Evolutionary conservation across 345 rosid genomes (phyloP), one percentile per base, ranked within the genome.

Genomic region (Balakata baccata): DNA sequence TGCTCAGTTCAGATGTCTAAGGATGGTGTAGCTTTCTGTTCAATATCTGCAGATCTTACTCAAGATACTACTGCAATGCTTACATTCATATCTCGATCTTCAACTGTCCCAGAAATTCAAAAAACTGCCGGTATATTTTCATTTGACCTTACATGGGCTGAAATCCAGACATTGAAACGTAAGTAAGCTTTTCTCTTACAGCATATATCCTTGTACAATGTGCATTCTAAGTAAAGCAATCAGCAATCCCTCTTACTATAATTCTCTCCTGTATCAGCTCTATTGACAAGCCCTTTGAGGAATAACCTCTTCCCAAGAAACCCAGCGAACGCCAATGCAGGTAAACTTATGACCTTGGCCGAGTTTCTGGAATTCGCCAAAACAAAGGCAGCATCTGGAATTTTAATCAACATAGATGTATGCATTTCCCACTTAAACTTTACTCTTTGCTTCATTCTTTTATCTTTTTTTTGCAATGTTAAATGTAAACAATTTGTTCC

Each of bases 91-190:
- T 75, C 92, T 37, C 79, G 79, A 60, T 81, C 91, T 5, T 54
- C 81, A 43, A 83, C 80, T 11, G 56, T 86, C 59, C 97, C 91
- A n/a, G 94, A 90, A 80, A 78, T 94, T 75, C 95, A 92, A 72
- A 51, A 75, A 18, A 43, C 70, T 13, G 82, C 82, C 0, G 99
- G 97, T 53, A 79, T 94, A 70, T 94, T 90, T 78, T 89, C 98
- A 12, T 94, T 94, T 68, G 98, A 92, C 75, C 93, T 94, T 49
- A 78, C 92, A 0, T 94, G 98, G 98, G 82, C 77, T 6, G 98
- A 94, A 79, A 89, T 94, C 66, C 90, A 92, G 80, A 85, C 86
- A 79, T 77, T 90, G 70, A 87, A 90, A 75, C 90, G 98, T 94
- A 85, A 79, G 76, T 39, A 29, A 43, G 47, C 67, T 73, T 47